phyloP scores from a whole-genome alignment of 495 filamentous ascomycete species.

The Podospora conica region DNA sequence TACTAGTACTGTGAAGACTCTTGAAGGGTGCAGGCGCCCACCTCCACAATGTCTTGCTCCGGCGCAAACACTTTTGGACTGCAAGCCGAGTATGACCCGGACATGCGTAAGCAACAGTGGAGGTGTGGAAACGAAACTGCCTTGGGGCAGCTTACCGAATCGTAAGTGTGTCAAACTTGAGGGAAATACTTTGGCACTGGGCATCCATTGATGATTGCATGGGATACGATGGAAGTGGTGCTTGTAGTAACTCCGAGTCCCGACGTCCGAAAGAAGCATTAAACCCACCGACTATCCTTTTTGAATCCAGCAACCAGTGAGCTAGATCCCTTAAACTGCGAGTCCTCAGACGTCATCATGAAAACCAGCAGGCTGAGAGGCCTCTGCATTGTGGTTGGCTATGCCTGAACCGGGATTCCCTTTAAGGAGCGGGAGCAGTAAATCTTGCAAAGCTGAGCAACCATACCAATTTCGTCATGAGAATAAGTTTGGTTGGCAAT shows the following conservation, averaged over 20 bases:
- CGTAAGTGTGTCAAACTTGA: not conserved
- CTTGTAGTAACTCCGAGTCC: too few species aligned
- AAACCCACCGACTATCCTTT: too few species aligned
- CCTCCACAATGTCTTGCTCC: too few species aligned
- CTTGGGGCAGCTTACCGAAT: too few species aligned
- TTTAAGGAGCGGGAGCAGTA: not conserved
- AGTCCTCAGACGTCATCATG: not conserved
- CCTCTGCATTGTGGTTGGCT: not conserved
- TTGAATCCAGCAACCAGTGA: not conserved
- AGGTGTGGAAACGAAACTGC: not conserved
- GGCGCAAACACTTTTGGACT: too few species aligned
- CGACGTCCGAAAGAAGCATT: too few species aligned
- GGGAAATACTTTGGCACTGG: too few species aligned
- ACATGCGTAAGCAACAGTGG: not conserved
- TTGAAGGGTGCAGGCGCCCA: not conserved
- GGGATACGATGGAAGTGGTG: too few species aligned
- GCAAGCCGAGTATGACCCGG: too few species aligned
- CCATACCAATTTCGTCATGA: not conserved
- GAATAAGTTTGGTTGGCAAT: not conserved
- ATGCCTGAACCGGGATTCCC: not conserved
- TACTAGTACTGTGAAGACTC: not conserved
- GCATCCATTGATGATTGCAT: too few species aligned
- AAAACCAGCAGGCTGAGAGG: not conserved
- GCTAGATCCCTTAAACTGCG: not conserved
- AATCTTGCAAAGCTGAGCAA: not conserved